Conservation (phyloP, 768 basidiomycete genomes). For the Boletus sensibilis region DNA sequence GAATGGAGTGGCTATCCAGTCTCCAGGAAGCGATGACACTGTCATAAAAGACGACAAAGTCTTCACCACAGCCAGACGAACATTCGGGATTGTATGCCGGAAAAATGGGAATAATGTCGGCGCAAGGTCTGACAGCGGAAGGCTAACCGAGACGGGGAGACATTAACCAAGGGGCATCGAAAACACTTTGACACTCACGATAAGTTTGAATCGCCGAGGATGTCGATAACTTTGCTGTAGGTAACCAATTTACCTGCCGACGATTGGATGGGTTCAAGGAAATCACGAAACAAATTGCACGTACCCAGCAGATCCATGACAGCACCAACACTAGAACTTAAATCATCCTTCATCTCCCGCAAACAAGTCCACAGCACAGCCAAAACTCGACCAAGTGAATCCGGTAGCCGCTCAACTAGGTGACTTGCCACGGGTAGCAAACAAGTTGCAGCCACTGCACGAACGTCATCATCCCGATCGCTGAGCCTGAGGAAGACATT, state of each 20-base stretch:
- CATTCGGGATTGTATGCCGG: slow-evolving; percentile 92
- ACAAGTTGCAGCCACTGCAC: slow-evolving; percentile 91
- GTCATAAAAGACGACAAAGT: slow-evolving; percentile 85
- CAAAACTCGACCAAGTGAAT: slow-evolving; percentile 70
- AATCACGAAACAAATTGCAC: slow-evolving; percentile 15
- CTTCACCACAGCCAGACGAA: slow-evolving; percentile 89
- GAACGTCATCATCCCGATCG: slow-evolving; percentile 94
- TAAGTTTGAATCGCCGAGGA: slow-evolving; percentile 64
- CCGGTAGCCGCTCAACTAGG: slow-evolving; percentile 72
- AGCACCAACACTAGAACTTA: slow-evolving; percentile 93
- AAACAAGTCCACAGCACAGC: slow-evolving; percentile 89
- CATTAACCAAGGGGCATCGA: slow-evolving; percentile 4
- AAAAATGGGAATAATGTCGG: slow-evolving; percentile 94
- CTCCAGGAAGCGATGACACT: slow-evolving; percentile 66
- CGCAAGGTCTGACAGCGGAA: slow-evolving; percentile 78
- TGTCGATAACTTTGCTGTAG: slow-evolving; percentile 72
- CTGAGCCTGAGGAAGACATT: slow-evolving; percentile 56
- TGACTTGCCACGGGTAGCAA: slow-evolving; percentile 82
- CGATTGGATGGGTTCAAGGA: slow-evolving; percentile 4
- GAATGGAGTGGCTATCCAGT: slow-evolving; percentile 79
- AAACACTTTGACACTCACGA: slow-evolving; percentile 53
- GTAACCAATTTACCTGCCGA: slow-evolving; percentile 75
- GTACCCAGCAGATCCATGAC: slow-evolving; percentile 97
- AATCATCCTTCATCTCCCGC: slow-evolving; percentile 90
- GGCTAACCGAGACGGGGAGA: slow-evolving; percentile 38